These are phyloP conservation scores for Mycena crocata DNA, from an alignment of 768 basidiomycete species.

Conservation along the genomic window DNA sequence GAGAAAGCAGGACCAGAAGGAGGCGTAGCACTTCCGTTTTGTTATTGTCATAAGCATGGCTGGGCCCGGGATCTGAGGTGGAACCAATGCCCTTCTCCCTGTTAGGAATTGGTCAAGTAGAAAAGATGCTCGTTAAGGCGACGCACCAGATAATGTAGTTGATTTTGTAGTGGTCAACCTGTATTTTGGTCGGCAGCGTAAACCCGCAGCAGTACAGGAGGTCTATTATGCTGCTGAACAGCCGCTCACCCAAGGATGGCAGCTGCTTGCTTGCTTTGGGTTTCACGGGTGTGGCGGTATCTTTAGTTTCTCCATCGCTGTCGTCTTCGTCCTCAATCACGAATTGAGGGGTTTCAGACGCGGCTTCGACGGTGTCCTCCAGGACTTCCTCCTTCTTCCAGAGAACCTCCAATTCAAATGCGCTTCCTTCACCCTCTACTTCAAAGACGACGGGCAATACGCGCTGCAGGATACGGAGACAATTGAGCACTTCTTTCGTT, in stretches of 20 bases:
- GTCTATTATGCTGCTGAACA: slow-evolving; percentile 86
- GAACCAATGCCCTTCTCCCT: slow-evolving; percentile 98
- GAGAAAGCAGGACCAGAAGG: slow-evolving; percentile 87
- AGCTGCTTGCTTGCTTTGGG: slow-evolving; percentile 57
- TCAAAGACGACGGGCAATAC: slow-evolving; percentile 93
- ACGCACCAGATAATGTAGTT: slow-evolving; percentile 90
- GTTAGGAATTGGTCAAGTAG: slow-evolving; percentile 16
- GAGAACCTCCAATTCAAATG: slow-evolving; percentile 83
- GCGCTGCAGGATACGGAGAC: slow-evolving; percentile 89
- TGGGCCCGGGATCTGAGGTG: slow-evolving; percentile 76
- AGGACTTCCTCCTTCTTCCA: slow-evolving; percentile 78
- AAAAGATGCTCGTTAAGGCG: background rate
- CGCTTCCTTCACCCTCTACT: slow-evolving; percentile 74
- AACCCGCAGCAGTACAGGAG: slow-evolving; percentile 95
- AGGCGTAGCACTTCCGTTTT: slow-evolving; percentile 92
- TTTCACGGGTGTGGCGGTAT: slow-evolving; percentile 39
- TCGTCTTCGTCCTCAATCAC: slow-evolving; percentile 91
- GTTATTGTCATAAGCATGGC: slow-evolving; percentile 76
- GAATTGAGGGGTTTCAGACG: slow-evolving; percentile 69
- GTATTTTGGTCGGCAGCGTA: slow-evolving; percentile 82
- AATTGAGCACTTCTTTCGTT: slow-evolving; percentile 91
- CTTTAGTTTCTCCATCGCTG: slow-evolving; percentile 55
- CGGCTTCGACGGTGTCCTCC: slow-evolving; percentile 43
- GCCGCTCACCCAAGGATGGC: slow-evolving; percentile 84
- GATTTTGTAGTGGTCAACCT: slow-evolving; percentile 84